These are phyloP conservation scores for Mortierella sp. DNA, from an alignment of 371 early-diverging fungal genomes.

Conservation along the genomic window DNA sequence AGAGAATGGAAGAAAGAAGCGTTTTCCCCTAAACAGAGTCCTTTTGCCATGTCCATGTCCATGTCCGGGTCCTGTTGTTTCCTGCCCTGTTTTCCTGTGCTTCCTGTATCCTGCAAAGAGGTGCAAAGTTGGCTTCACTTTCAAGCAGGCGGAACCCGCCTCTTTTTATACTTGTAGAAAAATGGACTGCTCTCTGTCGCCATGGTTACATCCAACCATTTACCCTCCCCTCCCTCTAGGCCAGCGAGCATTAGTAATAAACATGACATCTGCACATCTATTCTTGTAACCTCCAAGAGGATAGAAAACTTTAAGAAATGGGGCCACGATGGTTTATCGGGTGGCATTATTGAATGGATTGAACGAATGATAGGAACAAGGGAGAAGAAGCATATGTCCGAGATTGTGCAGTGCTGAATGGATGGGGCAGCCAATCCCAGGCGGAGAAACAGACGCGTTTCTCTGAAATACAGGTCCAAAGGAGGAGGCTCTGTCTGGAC, in stretches of 20 bases:
- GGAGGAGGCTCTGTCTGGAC: not conserved
- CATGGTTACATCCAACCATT: not conserved
- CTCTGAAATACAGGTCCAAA: not conserved
- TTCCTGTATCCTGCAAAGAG: not conserved
- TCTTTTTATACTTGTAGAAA: not conserved
- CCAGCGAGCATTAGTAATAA: too few relatives aligned
- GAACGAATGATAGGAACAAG: not conserved
- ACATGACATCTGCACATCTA: not conserved
- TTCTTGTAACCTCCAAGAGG: not conserved
- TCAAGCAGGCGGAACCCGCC: not conserved
- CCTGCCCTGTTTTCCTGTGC: not conserved
- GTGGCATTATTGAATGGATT: not conserved
- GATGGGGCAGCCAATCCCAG: not conserved
- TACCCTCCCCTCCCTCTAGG: not conserved
- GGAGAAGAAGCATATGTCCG: not conserved
- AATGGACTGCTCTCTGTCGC: not conserved
- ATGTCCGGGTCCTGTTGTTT: not conserved
- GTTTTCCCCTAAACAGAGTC: not conserved
- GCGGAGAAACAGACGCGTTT: constrained; percentile 1
- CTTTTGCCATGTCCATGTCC: not conserved
- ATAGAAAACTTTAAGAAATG: not conserved
- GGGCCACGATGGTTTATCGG: not conserved
- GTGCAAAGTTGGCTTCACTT: not conserved
- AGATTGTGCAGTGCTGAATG: not conserved
- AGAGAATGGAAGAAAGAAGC: not conserved